A percentile compares a stretch with the other conserved stretches of the same genome.
phyloP scores from a whole-genome alignment of 164 flowering plant species.

The Stephania cephalantha region DNA sequence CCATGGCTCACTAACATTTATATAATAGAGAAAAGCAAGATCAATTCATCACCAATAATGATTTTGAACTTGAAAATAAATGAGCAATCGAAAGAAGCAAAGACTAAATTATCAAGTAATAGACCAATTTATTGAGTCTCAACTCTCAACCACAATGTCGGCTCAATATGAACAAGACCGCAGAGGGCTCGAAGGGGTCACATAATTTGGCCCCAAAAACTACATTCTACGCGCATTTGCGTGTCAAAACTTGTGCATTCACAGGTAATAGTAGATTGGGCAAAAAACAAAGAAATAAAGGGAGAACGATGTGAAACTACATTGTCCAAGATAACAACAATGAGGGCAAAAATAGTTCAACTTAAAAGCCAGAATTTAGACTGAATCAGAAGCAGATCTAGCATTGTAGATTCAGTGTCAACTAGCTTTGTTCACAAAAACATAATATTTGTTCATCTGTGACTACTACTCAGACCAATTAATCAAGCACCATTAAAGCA shows the following conservation, averaged over 20 bases:
- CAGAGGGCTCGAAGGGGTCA: background rate
- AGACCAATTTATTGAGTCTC: background rate
- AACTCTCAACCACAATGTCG: too few relatives aligned
- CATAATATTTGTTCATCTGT: background rate
- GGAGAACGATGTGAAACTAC: background rate
- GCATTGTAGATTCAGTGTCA: background rate
- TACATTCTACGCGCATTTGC: background rate
- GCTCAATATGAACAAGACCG: background rate
- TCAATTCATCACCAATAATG: background rate
- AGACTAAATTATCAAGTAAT: background rate
- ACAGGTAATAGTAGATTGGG: background rate
- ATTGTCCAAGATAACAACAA: slow-evolving; percentile 9
- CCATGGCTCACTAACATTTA: slow-evolving; percentile 35
- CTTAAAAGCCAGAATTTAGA: background rate
- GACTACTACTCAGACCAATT: too few relatives aligned
- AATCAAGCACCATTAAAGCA: slow-evolving; percentile 5
- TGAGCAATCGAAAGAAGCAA: background rate
- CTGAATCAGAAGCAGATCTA: slow-evolving; percentile 9
- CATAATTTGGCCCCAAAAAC: background rate
- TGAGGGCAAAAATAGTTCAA: slow-evolving; percentile 3
- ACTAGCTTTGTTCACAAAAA: background rate
- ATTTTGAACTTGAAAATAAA: background rate
- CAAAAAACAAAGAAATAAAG: background rate
- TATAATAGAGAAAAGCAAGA: slow-evolving; percentile 12
- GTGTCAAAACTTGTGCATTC: background rate